A percentile compares a stretch with the other conserved stretches of the same genome.
These are phyloP conservation scores for Fraxinus velutina DNA, from an alignment of 305 asterid genomes.

Conservation along the genomic window DNA sequence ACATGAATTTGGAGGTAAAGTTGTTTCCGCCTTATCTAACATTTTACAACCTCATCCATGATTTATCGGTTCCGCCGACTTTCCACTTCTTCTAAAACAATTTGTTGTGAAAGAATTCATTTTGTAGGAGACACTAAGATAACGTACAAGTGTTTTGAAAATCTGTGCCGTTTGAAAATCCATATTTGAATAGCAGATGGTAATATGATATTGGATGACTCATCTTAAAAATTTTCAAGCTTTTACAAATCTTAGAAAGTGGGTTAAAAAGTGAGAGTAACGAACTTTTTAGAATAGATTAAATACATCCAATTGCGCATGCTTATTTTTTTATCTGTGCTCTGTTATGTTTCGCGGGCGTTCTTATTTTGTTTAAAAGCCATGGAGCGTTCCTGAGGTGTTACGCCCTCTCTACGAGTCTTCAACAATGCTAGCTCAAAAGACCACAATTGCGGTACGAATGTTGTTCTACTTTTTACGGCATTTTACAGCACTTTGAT, in stretches of 20 bases:
- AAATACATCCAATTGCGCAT: not conserved
- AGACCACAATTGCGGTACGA: conserved; percentile 72
- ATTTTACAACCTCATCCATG: not conserved
- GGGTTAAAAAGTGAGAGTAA: not conserved
- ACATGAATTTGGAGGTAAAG: conserved; percentile 73
- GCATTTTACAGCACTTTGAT: not conserved
- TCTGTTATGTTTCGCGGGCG: not conserved
- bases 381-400: conserved; percentile 84
- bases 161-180: not conserved
- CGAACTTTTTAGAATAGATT: not conserved
- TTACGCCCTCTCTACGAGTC: conserved; percentile 85
- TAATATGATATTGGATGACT: not conserved
- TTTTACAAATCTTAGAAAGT: not conserved
- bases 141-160: too few relatives aligned
- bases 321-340: not conserved
- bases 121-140: not conserved
- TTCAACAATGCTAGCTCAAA: conserved; percentile 72
- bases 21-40: not conserved
- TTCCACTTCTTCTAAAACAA: not conserved
- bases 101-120: not conserved
- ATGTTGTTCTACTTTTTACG: conserved; percentile 12
- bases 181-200: not conserved
- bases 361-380: conserved; percentile 31
- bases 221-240: not conserved
- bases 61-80: not conserved